Conservation (phyloP, 352 stramenopile genomes). For the Pythium periplocum region DNA sequence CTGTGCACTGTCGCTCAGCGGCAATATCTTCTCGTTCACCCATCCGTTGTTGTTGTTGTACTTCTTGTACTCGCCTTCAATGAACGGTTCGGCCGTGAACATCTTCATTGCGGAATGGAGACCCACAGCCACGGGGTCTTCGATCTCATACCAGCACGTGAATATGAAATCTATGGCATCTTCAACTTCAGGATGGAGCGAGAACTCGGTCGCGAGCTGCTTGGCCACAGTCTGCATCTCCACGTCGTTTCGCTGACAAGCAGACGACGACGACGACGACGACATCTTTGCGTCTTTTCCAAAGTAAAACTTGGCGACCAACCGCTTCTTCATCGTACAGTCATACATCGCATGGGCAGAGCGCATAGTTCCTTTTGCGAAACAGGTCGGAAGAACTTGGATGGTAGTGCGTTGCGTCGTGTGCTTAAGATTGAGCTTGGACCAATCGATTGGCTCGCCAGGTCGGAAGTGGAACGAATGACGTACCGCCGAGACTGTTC, state of each 20-base stretch:
- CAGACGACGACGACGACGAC: background rate
- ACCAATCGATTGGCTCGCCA: slow-evolving; percentile 22
- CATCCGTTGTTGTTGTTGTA: slow-evolving; percentile 44
- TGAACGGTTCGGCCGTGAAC: slow-evolving; percentile 37
- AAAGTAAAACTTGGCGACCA: slow-evolving; percentile 38
- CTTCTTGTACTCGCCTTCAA: slow-evolving; percentile 35
- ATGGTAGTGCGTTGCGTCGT: slow-evolving; percentile 31
- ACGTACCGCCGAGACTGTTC: slow-evolving; percentile 18
- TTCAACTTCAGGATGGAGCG: slow-evolving; percentile 15
- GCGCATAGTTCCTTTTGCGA: slow-evolving; percentile 32
- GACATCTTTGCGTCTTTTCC: slow-evolving; percentile 6
- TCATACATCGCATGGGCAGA: slow-evolving; percentile 30
- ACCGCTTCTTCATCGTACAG: slow-evolving; percentile 19
- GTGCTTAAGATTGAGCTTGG: slow-evolving; percentile 22
- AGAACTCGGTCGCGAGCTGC: slow-evolving; percentile 27
- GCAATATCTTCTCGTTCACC: slow-evolving; percentile 5
- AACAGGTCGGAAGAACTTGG: slow-evolving; percentile 21
- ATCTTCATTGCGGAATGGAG: slow-evolving; percentile 13
- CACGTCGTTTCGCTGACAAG: slow-evolving; percentile 25
- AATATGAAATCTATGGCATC: slow-evolving; percentile 37
- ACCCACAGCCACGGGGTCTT: slow-evolving; percentile 3
- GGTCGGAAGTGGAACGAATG: slow-evolving; percentile 30
- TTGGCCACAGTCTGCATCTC: slow-evolving; percentile 35
- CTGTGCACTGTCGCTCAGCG: slow-evolving; percentile 21
- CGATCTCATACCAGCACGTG: slow-evolving; percentile 39